Conservation (phyloP, 768 basidiomycete species). For the Collybiopsis luxurians region DNA sequence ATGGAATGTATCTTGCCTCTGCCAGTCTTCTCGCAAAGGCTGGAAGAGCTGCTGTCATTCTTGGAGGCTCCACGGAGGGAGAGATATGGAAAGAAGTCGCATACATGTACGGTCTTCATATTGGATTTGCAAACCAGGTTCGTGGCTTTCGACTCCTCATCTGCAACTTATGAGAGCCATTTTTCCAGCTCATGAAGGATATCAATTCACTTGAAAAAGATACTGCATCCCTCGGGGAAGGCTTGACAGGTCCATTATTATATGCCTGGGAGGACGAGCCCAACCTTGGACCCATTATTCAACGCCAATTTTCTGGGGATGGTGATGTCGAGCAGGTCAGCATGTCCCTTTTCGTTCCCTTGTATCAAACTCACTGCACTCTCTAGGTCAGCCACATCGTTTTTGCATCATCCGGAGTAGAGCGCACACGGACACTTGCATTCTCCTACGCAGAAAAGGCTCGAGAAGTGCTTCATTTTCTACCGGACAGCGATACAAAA, state of each 20-base stretch:
- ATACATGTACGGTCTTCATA: conserved; percentile 72
- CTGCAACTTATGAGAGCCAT: not conserved
- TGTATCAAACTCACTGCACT: not conserved
- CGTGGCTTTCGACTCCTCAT: not conserved
- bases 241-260: conserved; percentile 76
- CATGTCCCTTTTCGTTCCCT: not conserved
- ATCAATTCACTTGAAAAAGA: conserved; percentile 70
- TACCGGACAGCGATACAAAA: conserved; percentile 83
- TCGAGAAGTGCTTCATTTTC: conserved; percentile 55
- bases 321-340: conserved; percentile 74
- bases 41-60: conserved; percentile 62
- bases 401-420: conserved; percentile 66
- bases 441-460: conserved; percentile 74
- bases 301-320: conserved; percentile 68
- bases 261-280: conserved; percentile 87
- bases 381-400: conserved; percentile 67
- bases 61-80: conserved; percentile 62
- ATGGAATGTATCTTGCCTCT: conserved; percentile 75
- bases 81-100: conserved; percentile 76
- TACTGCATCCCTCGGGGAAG: conserved; percentile 55
- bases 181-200: conserved; percentile 77
- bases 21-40: conserved; percentile 75
- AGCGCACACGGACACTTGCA: conserved; percentile 78
- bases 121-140: conserved; percentile 64
- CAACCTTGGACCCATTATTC: conserved; percentile 72